Evolutionary conservation across 371 early-diverging fungal genomes (phyloP).

Genomic region (Nosema granulosis): DNA sequence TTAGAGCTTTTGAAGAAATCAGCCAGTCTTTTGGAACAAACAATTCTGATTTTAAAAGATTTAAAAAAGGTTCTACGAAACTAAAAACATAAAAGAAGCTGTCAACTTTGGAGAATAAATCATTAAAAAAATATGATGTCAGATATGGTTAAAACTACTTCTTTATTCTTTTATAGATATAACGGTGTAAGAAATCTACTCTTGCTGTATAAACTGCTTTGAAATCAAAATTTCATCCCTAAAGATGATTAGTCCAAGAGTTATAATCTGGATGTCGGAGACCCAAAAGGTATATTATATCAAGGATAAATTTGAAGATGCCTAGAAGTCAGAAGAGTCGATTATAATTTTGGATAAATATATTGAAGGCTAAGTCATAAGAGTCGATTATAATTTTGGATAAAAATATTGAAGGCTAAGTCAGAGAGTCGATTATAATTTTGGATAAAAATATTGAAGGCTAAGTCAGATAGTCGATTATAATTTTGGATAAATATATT

Average conservation of each 20-base stretch:
- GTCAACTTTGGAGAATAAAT: slow-evolving; percentile 71
- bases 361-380: too few relatives aligned
- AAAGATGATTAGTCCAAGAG: slow-evolving; percentile 89
- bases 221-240: slow-evolving; percentile 86
- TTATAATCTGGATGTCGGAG: slow-evolving; percentile 88
- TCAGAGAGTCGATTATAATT: too few relatives aligned
- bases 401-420: too few relatives aligned
- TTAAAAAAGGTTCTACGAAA: slow-evolving; percentile 72
- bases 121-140: slow-evolving; percentile 69
- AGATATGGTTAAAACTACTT: slow-evolving; percentile 76
- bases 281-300: slow-evolving; percentile 82
- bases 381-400: too few relatives aligned
- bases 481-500: too few relatives aligned
- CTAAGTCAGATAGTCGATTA: too few relatives aligned
- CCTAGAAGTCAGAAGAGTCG: slow-evolving; percentile 88
- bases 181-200: slow-evolving; percentile 91
- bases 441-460: too few relatives aligned
- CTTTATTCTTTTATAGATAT: slow-evolving; percentile 72
- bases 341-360: slow-evolving; percentile 91
- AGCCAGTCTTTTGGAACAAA: slow-evolving; percentile 90
- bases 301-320: slow-evolving; percentile 75
- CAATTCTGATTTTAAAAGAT: slow-evolving; percentile 73
- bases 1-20: slow-evolving; percentile 88
- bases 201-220: slow-evolving; percentile 89
- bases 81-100: slow-evolving; percentile 79